phyloP scores from a whole-genome alignment of 164 flowering plant genomes.

The Hamamelis virginiana region DNA sequence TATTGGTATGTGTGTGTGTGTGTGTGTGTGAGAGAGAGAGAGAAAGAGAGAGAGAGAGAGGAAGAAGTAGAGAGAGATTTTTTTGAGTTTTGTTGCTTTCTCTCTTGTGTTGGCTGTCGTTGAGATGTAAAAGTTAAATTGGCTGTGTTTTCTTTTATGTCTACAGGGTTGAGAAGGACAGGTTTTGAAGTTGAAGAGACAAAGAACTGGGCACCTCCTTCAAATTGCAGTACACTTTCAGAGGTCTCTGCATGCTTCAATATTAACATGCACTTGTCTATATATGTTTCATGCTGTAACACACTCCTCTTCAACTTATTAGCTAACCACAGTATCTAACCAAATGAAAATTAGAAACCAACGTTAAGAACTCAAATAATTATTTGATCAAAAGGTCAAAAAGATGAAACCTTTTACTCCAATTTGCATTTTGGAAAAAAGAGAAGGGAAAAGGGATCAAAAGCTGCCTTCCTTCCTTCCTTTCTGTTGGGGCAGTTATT shows the following conservation, averaged over 20 bases:
- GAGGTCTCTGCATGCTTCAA: conserved; percentile 17
- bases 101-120: neutral
- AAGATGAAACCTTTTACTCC: no score
- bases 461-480: conserved; percentile 14
- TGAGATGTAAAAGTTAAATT: neutral
- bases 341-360: no score
- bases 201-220: conserved; percentile 16
- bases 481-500: conserved; percentile 20
- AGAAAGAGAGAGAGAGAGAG: neutral
- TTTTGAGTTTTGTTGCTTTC: neutral
- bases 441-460: conserved; percentile 4
- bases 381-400: neutral
- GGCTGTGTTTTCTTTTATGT: neutral
- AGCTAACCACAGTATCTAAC: no score
- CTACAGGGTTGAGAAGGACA: conserved; percentile 21
- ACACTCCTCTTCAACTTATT: neutral
- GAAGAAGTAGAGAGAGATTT: neutral
- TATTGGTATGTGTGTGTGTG: no score
- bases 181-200: conserved; percentile 19
- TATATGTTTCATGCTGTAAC: neutral
- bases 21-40: neutral
- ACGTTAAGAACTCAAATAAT: neutral
- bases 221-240: conserved; percentile 18
- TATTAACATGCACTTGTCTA: no score
- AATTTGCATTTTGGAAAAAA: conserved; percentile 15